Evolutionary conservation across 352 stramenopile genomes (phyloP), one percentile per base, ranked within the genome.

Genomic region (Phytophthora sp.): DNA sequence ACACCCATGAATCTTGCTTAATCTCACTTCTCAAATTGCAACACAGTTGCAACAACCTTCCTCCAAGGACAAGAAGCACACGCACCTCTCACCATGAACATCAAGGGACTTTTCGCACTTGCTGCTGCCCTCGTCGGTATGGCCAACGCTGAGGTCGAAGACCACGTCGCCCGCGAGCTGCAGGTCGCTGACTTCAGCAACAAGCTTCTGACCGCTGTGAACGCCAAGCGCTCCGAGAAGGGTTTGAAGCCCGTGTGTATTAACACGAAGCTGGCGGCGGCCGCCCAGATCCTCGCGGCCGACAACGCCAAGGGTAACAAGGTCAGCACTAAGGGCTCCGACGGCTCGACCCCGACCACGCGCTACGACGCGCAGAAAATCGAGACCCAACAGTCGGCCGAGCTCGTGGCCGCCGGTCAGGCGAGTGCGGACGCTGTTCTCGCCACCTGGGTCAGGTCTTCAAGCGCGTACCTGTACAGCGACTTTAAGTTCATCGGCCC

Each of bases 391-490:
- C 26, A 59, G n/a, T 67, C 61, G 1, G 65, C 62, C 8, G 77
- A 83, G 48, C 62, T 82, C 42, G 73, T 84, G 13, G 74, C 74
- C 10, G 74, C 69, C 5, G 77, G 77, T 5, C 67, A 83, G 42
- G 24, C 31, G 17, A 62, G 49, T 8, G 70, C 69, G 2, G 44
- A 70, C 17, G 38, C 43, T 5, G 70, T 82, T 1, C 53, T 84
- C 26, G 65, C 50, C 4, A 67, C 72, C 23, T 84, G 72, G 76
- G 66, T 61, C 54, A 80, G 79, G 52, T 79, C 64, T 17, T 51
- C 58, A 6, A 74, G 70, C 4, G 65, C 74, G 31, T 62, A 67
- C 30, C 61, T 83, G 23, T 68, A 68, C 55, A 63, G 61, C 18
- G 54, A 71, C 54, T 54, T 61, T n/a, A 51, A 54, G 43, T 68